Percentiles rank a stretch among this genome's conserved stretches.
Conservation (phyloP, 208 protist genomes). For the Acanthamoeba triangularis region DNA sequence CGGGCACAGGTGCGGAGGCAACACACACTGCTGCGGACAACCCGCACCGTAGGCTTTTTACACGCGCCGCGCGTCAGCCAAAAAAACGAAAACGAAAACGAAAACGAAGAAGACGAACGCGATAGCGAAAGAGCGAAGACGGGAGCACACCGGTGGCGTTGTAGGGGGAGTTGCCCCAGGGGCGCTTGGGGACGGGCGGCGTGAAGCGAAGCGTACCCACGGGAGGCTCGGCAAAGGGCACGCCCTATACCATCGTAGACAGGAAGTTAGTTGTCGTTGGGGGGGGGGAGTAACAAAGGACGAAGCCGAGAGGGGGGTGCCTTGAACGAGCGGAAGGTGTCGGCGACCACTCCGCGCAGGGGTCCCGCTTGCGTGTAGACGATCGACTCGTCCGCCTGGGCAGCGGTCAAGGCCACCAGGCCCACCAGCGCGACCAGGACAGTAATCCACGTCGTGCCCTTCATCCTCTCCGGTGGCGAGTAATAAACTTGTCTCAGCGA, state of each 20-base stretch:
- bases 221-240: constrained; percentile 48
- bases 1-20: constrained; percentile 30
- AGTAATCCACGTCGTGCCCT: too few relatives aligned
- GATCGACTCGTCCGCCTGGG: not conserved
- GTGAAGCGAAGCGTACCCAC: constrained; percentile 16
- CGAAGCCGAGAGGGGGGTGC: not conserved
- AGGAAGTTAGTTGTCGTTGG: not conserved
- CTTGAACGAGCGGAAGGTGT: not conserved
- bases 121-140: not conserved
- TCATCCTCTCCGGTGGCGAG: too few relatives aligned
- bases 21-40: not conserved
- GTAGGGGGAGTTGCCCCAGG: not conserved
- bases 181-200: not conserved
- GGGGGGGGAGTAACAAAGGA: not conserved
- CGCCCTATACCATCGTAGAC: not conserved
- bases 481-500: too few relatives aligned
- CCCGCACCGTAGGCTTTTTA: not conserved
- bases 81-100: not conserved
- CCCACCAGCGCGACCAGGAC: not conserved
- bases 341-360: not conserved
- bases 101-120: not conserved
- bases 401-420: not conserved
- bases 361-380: constrained; percentile 7
- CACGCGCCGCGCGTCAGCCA: not conserved
- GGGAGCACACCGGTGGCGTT: constrained; percentile 51